Evolutionary conservation across 371 early-diverging fungal genomes (phyloP).

Genomic region (Gilbertella persicaria): DNA sequence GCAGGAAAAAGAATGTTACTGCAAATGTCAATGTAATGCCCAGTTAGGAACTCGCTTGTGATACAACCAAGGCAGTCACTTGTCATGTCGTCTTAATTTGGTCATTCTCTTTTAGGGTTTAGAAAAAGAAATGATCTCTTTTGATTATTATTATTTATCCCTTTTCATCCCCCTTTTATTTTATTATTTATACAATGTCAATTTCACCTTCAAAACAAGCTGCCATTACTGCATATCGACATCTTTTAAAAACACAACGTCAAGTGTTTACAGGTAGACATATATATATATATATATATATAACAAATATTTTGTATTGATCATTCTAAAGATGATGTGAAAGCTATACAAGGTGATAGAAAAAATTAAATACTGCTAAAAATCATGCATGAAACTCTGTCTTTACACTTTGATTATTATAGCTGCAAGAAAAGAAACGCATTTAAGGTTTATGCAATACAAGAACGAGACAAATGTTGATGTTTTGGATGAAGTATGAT

Average conservation of each 20-base stretch:
- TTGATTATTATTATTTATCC: constrained; percentile 1
- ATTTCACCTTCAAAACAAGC: constrained; percentile 36
- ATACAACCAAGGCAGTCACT: no score
- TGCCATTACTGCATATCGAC: constrained; percentile 17
- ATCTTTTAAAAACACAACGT: constrained; percentile 17
- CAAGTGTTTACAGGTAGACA: constrained; percentile 12
- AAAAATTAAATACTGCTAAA: not conserved
- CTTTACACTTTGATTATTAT: not conserved
- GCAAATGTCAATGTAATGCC: no score
- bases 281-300: not conserved
- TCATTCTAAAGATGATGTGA: constrained; percentile 6
- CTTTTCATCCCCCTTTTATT: not conserved
- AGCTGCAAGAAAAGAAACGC: constrained; percentile 21
- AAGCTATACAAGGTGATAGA: constrained; percentile 16
- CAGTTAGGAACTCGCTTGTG: no score
- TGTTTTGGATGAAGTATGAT: constrained; percentile 12
- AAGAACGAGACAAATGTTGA: constrained; percentile 16
- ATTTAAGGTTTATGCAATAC: constrained; percentile 20
- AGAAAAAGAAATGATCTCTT: no score
- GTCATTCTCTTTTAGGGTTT: no score
- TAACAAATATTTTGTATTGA: not conserved
- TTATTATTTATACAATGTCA: no score
- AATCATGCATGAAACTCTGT: not conserved
- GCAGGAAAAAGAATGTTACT: no score
- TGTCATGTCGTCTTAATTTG: no score